phyloP scores from a whole-genome alignment of 192 early-diverging fungal genomes.

The Backusella morwellensis region DNA sequence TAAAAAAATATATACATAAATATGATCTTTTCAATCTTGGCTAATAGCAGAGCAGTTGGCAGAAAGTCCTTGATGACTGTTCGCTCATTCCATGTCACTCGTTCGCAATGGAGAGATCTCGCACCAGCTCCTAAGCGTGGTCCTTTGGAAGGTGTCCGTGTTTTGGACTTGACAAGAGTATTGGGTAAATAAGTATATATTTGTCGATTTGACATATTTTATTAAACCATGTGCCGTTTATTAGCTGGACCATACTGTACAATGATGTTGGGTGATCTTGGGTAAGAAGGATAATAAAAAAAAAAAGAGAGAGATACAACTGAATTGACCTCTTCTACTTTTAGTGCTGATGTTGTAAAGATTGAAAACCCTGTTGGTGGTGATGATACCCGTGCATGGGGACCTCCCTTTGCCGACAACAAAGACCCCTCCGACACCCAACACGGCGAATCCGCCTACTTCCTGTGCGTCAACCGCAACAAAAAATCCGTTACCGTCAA shows the following conservation, averaged over 20 bases:
- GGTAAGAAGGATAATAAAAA: slow-evolving; percentile 37
- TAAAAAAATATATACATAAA: not conserved
- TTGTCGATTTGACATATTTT: not conserved
- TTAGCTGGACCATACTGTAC: slow-evolving; percentile 78
- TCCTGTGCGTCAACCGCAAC: slow-evolving; percentile 89
- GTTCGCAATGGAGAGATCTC: not conserved
- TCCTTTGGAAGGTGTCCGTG: slow-evolving; percentile 34
- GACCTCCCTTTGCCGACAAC: slow-evolving; percentile 59
- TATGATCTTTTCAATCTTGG: not conserved
- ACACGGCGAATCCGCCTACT: slow-evolving; percentile 79
- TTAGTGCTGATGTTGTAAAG: slow-evolving; percentile 86
- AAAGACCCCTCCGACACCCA: slow-evolving; percentile 27
- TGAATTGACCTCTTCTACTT: not conserved
- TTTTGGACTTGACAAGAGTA: slow-evolving; percentile 72
- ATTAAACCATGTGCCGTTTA: not conserved
- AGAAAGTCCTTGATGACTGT: not conserved
- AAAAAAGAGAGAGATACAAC: not conserved
- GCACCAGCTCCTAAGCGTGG: not conserved
- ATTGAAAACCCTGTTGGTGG: slow-evolving; percentile 80
- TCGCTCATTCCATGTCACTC: slow-evolving; percentile 4
- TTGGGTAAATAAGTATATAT: slow-evolving; percentile 39
- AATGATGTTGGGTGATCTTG: slow-evolving; percentile 77
- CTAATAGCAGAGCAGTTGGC: not conserved
- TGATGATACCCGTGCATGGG: slow-evolving; percentile 92
- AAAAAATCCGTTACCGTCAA: slow-evolving; percentile 89